A percentile compares a stretch with the other conserved stretches of the same genome.
phyloP scores from a whole-genome alignment of 306 rosid genomes.

The Prunus salicina region DNA sequence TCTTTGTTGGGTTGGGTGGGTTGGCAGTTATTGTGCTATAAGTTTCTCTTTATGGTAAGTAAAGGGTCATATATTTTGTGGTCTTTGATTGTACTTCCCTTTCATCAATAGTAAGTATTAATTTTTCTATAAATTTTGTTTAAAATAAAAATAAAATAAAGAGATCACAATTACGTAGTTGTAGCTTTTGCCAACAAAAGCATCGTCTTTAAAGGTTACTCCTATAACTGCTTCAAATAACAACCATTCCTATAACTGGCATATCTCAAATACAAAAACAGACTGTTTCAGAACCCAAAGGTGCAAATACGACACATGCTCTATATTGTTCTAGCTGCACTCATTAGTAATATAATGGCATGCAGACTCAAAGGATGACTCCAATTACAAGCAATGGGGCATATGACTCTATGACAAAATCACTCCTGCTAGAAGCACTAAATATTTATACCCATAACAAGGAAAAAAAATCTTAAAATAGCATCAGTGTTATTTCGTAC shows the following conservation, averaged over 20 bases:
- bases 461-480: not conserved
- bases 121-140: not conserved
- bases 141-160: not conserved
- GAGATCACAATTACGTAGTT: not conserved
- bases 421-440: not conserved
- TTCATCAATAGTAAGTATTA: not conserved
- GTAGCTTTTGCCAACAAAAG: constrained; percentile 1
- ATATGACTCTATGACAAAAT: not conserved
- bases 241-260: not conserved
- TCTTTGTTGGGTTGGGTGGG: not conserved
- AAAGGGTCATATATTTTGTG: not conserved
- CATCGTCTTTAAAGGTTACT: not conserved
- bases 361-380: not conserved
- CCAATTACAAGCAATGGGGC: not conserved
- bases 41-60: not conserved
- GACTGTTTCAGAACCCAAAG: not conserved
- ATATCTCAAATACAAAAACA: not conserved
- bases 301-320: not conserved
- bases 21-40: not conserved
- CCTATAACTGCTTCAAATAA: not conserved
- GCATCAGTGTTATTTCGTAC: not conserved
- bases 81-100: not conserved
- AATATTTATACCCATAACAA: not conserved
- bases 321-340: not conserved
- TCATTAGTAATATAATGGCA: not conserved